Base-by-base conservation (phyloP, 2,329 filamentous ascomycete genomes). In the Clonostachys chloroleuca region DNA sequence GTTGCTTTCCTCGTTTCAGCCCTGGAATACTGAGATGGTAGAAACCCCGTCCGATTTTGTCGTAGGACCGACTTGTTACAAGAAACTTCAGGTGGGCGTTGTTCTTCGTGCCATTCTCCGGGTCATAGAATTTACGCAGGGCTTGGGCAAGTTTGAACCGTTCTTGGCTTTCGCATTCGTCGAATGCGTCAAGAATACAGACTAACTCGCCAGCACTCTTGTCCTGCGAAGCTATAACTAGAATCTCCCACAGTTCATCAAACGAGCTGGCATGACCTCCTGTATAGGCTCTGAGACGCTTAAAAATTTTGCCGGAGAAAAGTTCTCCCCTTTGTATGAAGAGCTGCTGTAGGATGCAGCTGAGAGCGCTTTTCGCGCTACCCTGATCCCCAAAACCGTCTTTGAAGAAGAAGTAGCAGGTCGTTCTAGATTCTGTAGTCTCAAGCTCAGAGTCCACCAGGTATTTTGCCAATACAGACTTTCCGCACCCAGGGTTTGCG, bases 371-470 rank as follows among this genome's bases (percentile, higher is more conserved):
- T 1, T 49, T 34, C 17, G 59, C 47, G 2, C 52, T 68, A 24
- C 67, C 60, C 42, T 71, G 67, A 34, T 63, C 57, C 45, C 62
- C 49, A 24, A 60, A 62, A 30, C 70, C 68, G 36, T 68, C 63
- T 47, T 70, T 70, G 54, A 73, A 73, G 48, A 73, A 73, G 48
- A 70, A 73, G 54, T 72, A 73, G 52, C 66, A 70, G 4, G 67
- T 56, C 1, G 56, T 59, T 37, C 52, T 51, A 4, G 47, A 46
- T 12, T 39, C 40, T 1, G 16, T 51, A 1, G 36, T 50, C 5
- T 44, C 44, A 4, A 66, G 47, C 1, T 59, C 42, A 1, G 56
- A 24, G 40, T 67, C 59, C 12, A 67, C 49, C 0, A 69, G 56
- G 40, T 60, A 61, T 42, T 57, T 63, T 7, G 67, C 59, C 34